Conservation (phyloP, 805 yeast species). For the Lipomyces orientalis region DNA sequence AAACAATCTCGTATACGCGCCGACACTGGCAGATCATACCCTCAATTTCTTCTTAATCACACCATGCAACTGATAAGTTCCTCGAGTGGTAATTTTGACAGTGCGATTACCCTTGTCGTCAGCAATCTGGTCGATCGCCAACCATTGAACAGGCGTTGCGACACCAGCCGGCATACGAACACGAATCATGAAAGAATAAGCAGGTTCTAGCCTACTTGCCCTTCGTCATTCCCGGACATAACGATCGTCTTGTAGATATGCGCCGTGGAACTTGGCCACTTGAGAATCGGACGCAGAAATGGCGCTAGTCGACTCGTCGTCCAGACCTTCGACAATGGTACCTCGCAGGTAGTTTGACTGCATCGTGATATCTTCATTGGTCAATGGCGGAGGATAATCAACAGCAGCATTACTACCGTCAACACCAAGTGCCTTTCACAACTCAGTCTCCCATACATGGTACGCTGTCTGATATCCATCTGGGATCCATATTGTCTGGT, state of each 20-base stretch:
- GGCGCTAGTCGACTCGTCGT: too few species aligned
- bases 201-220: constrained; percentile 91
- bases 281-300: constrained; percentile 90
- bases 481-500: too few species aligned
- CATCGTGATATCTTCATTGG: constrained; percentile 94
- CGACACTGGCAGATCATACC: too few species aligned
- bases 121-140: constrained; percentile 80
- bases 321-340: too few species aligned
- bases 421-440: constrained; percentile 90
- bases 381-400: constrained; percentile 87
- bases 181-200: constrained; percentile 96
- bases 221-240: constrained; percentile 93
- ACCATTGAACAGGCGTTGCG: constrained; percentile 87
- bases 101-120: constrained; percentile 88
- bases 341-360: too few species aligned
- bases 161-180: constrained; percentile 93
- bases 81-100: constrained; percentile 92
- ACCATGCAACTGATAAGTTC: constrained; percentile 96
- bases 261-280: constrained; percentile 95
- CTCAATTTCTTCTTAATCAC: constrained; percentile 86
- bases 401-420: constrained; percentile 78
- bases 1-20: too few species aligned
- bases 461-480: constrained; percentile 93
- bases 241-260: constrained; percentile 98
- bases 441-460: constrained; percentile 77